phyloP scores from a whole-genome alignment of 202 grass and related monocot species.

The Panicum virgatum region DNA sequence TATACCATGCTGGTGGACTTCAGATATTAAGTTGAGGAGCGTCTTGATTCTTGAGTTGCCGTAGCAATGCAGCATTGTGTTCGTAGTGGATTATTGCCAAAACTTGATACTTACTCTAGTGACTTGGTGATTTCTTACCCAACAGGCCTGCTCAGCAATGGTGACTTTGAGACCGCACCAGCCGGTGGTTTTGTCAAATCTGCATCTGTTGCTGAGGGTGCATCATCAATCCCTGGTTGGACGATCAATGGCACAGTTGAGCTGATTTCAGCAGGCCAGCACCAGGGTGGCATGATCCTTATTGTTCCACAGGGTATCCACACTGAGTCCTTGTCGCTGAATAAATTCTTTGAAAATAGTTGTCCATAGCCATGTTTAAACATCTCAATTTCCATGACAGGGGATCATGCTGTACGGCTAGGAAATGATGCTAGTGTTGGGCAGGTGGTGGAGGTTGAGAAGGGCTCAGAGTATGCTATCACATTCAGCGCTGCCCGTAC shows the following conservation, averaged over 20 bases:
- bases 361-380: background rate
- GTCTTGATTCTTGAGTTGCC: constrained; percentile 1
- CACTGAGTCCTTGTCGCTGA: background rate
- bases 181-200: constrained; percentile 68
- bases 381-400: constrained; percentile 42
- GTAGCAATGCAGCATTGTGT: background rate
- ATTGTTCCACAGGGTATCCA: constrained; percentile 89
- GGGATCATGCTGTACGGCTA: constrained; percentile 76
- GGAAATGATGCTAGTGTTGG: constrained; percentile 86
- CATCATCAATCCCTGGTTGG: constrained; percentile 72
- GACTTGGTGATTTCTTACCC: background rate
- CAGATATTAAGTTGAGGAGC: background rate
- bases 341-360: background rate
- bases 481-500: constrained; percentile 95
- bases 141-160: constrained; percentile 90
- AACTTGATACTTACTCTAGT: constrained; percentile 9
- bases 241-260: constrained; percentile 91
- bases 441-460: constrained; percentile 78
- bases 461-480: constrained; percentile 76
- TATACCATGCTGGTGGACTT: background rate
- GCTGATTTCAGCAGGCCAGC: constrained; percentile 81
- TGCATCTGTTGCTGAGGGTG: constrained; percentile 63
- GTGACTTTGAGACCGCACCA: constrained; percentile 79
- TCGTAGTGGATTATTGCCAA: constrained; percentile 2
- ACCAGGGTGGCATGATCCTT: constrained; percentile 97